Evolutionary conservation across 1,284 basidiomycete genomes (phyloP).

Genomic region (Trichosporon coremiiforme): DNA sequence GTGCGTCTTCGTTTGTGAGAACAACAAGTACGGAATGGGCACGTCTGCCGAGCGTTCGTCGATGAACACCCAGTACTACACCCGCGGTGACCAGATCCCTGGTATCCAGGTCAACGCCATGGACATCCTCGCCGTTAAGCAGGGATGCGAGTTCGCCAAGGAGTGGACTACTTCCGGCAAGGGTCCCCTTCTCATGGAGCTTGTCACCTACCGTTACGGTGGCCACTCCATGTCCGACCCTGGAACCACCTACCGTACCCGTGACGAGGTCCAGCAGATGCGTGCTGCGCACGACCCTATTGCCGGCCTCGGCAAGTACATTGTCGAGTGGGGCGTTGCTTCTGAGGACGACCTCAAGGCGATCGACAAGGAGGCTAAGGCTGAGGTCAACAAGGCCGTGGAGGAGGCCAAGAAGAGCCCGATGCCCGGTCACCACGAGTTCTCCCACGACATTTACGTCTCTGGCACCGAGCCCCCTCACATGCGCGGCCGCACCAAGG

Average conservation of each 20-base stretch:
- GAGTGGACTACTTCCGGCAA: slow-evolving; percentile 87
- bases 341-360: slow-evolving; percentile 74
- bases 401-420: slow-evolving; percentile 90
- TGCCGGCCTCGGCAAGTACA: slow-evolving; percentile 88
- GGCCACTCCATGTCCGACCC: slow-evolving; percentile 99
- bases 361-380: slow-evolving; percentile 92
- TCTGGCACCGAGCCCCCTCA: slow-evolving; percentile 82
- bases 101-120: slow-evolving; percentile 95
- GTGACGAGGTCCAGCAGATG: slow-evolving; percentile 98
- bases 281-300: slow-evolving; percentile 93
- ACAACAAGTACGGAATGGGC: slow-evolving; percentile 99
- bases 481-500: slow-evolving; percentile 91
- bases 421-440: slow-evolving; percentile 71
- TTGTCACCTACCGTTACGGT: slow-evolving; percentile 98
- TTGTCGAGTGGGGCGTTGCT: slow-evolving; percentile 94
- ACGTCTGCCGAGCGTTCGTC: slow-evolving; percentile 89
- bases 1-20: slow-evolving; percentile 93
- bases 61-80: slow-evolving; percentile 93
- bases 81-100: slow-evolving; percentile 94
- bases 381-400: slow-evolving; percentile 86
- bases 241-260: slow-evolving; percentile 97
- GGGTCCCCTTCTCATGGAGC: slow-evolving; percentile 90
- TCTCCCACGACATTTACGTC: slow-evolving; percentile 89
- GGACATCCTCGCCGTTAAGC: slow-evolving; percentile 91
- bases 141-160: slow-evolving; percentile 82